Base-by-base conservation (phyloP, 2,329 filamentous ascomycete genomes). In the Aspergillus tanneri region DNA sequence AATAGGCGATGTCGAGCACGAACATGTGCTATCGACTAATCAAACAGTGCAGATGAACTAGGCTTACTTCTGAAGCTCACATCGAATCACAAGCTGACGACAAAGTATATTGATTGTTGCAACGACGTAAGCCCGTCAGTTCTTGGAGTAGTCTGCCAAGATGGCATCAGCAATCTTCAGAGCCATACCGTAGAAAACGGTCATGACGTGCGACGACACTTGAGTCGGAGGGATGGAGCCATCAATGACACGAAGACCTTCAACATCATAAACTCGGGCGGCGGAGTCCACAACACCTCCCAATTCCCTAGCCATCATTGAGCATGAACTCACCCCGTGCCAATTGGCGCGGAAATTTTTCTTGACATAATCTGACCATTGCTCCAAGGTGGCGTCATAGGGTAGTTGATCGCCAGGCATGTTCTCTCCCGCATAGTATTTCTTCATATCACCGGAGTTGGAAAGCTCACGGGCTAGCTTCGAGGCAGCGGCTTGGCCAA, bases 231-330 rank as follows among this genome's bases (percentile, higher is more conserved):
- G 60, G 10, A 68, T 62, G 35, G 66, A 69, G 6, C 67, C 66
- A 47, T 72, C 69, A 21, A 69, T 58, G 1, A 72, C 67, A 8
- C 68, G 60, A 9, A 71, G 60, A 4, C 60, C 56, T n/a, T 62
- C 27, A 1, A 64, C 58, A 11, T 60, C 67, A 43, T 68, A 67
- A 5, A 66, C 64, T 43, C 46, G 60, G 19, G 60, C 59, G 14
- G 53, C 54, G 14, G 53, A 30, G 43, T 67, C 63, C 1, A 71
- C 62, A 12, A 68, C 65, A 25, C 66, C 67, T n/a, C 61, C 65
- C 19, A 63, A 25, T 19, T 65, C 63, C 14, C 40, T 52, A 2
- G 52, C 6, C 53, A 60, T 63, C 69, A 72, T 73, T 38, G 54
- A 62, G 27, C 63, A 67, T 0, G 67, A 68, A 2, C 61, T 55